phyloP scores from a whole-genome alignment of 2,329 filamentous ascomycete genomes.

The Ophiocordyceps robertsii region DNA sequence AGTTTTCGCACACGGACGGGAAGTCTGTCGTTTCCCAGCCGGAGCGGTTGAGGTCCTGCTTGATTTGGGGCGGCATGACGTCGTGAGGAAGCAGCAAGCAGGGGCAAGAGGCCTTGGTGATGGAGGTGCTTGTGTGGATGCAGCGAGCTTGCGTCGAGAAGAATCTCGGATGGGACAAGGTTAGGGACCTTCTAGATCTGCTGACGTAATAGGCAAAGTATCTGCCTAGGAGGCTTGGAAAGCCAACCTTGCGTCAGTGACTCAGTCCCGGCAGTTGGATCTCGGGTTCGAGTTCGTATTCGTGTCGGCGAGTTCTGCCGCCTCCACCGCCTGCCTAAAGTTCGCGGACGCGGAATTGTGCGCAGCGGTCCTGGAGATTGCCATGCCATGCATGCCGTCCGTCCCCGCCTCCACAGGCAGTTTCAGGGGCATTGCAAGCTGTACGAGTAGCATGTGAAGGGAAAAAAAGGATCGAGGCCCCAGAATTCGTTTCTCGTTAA shows the following conservation, averaged over 20 bases:
- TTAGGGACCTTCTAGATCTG: neutral
- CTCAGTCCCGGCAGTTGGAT: too few species aligned
- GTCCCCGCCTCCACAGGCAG: neutral
- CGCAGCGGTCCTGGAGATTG: constrained; percentile 1
- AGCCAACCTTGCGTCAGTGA: neutral
- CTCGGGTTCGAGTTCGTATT: constrained; percentile 9
- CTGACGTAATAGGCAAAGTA: neutral
- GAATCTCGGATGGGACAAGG: too few species aligned
- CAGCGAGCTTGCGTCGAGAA: too few species aligned
- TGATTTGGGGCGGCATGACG: constrained; percentile 78
- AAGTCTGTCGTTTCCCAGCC: constrained; percentile 94
- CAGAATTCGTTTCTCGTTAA: neutral
- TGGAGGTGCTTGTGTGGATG: neutral
- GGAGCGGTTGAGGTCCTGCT: constrained; percentile 87
- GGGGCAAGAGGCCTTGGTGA: neutral
- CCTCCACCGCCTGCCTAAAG: neutral
- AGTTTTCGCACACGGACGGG: constrained; percentile 81
- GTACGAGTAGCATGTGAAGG: neutral
- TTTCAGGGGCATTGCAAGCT: constrained; percentile 1
- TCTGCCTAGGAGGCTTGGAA: neutral
- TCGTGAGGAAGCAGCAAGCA: neutral
- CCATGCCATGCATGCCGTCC: neutral
- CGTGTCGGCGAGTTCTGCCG: neutral
- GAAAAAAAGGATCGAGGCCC: neutral
- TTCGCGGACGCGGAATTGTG: neutral